phyloP scores from a whole-genome alignment of 371 early-diverging fungal genomes.

The Nematocida displodere region DNA sequence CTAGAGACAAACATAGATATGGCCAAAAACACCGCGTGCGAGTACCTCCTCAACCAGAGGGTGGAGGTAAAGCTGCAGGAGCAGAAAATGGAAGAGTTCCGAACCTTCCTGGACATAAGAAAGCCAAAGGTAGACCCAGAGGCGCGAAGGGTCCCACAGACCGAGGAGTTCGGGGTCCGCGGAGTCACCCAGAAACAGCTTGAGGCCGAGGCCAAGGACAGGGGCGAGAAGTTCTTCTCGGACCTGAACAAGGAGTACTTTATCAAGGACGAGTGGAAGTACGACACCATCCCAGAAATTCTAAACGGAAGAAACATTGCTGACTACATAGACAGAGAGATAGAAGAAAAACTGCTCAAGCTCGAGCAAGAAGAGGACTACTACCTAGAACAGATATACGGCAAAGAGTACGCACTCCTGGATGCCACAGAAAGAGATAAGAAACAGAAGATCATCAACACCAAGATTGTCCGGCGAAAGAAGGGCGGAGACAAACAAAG shows the following conservation, averaged over 20 bases:
- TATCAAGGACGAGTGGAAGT: conserved; percentile 75
- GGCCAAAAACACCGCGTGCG: conserved; percentile 62
- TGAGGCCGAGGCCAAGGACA: conserved; percentile 33
- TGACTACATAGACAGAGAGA: conserved; percentile 85
- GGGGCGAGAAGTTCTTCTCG: conserved; percentile 29
- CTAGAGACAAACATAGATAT: conserved; percentile 59
- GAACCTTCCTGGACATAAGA: conserved; percentile 68
- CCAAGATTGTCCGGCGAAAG: conserved; percentile 48
- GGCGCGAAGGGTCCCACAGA: conserved; percentile 81
- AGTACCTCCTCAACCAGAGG: conserved; percentile 58
- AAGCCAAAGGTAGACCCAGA: conserved; percentile 72
- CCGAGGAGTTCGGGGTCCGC: conserved; percentile 71
- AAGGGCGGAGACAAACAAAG: conserved; percentile 34
- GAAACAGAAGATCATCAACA: conserved; percentile 48
- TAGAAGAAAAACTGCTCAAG: conserved; percentile 79
- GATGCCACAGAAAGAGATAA: conserved; percentile 55
- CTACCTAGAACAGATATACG: conserved; percentile 53
- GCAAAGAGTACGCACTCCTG: conserved; percentile 56
- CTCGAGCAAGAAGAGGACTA: conserved; percentile 88
- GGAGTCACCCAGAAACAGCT: conserved; percentile 72
- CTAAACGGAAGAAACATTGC: conserved; percentile 97
- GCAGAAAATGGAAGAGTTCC: conserved; percentile 69
- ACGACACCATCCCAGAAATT: conserved; percentile 96
- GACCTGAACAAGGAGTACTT: conserved; percentile 49
- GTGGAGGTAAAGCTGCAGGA: conserved; percentile 60